A percentile compares a stretch with the other conserved stretches of the same genome.
phyloP scores from a whole-genome alignment of 352 stramenopile species.

The Globisporangium ultimum region DNA sequence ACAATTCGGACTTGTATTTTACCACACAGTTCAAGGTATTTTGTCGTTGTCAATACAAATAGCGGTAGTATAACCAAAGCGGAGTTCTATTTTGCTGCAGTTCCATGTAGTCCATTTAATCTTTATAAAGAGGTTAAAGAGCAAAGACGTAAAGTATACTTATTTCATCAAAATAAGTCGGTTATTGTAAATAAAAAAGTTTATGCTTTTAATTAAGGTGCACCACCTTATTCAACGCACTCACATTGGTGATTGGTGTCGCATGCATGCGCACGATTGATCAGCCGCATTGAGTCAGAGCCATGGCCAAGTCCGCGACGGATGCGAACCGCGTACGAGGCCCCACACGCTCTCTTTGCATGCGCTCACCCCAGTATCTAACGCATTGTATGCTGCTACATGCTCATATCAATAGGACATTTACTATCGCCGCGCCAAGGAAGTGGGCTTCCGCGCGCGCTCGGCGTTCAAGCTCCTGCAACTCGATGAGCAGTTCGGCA shows the following conservation, averaged over 20 bases:
- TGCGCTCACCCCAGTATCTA: not conserved
- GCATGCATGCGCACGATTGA: not conserved
- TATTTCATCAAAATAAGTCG: too few species aligned
- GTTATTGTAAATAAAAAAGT: not conserved
- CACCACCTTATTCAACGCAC: not conserved
- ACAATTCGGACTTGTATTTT: too few species aligned
- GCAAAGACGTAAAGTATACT: too few species aligned
- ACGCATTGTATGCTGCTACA: not conserved
- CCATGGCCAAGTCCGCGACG: conserved; percentile 50
- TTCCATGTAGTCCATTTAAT: too few species aligned
- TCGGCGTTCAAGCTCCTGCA: conserved; percentile 99
- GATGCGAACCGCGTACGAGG: conserved; percentile 56
- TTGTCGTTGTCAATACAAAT: too few species aligned
- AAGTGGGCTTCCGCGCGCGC: conserved; percentile 95
- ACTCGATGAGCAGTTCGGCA: conserved; percentile 97
- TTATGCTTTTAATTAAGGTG: not conserved
- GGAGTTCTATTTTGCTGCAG: too few species aligned
- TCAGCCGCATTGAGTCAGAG: not conserved
- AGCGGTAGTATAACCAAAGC: too few species aligned
- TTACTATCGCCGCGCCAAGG: conserved; percentile 92
- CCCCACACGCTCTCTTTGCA: not conserved
- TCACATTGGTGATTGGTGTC: not conserved
- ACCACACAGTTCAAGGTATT: too few species aligned
- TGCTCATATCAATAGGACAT: conserved; percentile 48
- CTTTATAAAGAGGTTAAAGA: too few species aligned